phyloP scores from a whole-genome alignment of 768 basidiomycete genomes.

The Tylopilus sp. region DNA sequence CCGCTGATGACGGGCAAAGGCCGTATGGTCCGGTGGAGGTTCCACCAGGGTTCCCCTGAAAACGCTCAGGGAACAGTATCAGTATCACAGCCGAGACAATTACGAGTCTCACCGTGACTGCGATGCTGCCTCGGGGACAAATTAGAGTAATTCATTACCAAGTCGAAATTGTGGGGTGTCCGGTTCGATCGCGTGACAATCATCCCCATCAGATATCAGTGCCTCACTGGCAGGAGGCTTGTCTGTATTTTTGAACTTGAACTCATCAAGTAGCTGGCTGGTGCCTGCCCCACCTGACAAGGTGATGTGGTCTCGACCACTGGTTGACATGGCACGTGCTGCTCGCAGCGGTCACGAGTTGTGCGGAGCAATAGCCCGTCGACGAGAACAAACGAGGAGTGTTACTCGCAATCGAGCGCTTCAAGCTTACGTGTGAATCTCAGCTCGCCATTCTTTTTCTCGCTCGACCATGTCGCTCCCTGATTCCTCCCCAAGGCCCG shows the following conservation, averaged over 20 bases:
- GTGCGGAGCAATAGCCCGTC: too few species aligned
- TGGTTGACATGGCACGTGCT: too few species aligned
- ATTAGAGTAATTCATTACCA: neutral
- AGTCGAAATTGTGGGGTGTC: neutral
- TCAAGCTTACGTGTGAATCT: neutral
- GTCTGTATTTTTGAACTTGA: neutral
- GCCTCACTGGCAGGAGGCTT: too few species aligned
- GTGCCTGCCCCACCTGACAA: neutral
- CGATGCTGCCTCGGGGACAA: neutral
- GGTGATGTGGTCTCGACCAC: too few species aligned
- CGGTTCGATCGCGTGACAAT: neutral
- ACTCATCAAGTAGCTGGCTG: neutral
- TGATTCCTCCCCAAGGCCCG: slow-evolving; percentile 17
- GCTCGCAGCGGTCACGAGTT: too few species aligned
- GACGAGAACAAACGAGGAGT: too few species aligned
- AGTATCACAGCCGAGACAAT: neutral
- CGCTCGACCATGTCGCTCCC: slow-evolving; percentile 2
- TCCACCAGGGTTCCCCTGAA: too few species aligned
- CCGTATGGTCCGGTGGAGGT: neutral
- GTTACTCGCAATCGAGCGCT: too few species aligned
- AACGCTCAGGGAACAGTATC: too few species aligned
- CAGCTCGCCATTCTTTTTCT: neutral
- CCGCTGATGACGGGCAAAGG: too few species aligned
- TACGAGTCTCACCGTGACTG: neutral
- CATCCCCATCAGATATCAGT: neutral